These are phyloP conservation scores for Nymphaea colorata DNA, from an alignment of 164 flowering plant genomes.

Conservation along the genomic window DNA sequence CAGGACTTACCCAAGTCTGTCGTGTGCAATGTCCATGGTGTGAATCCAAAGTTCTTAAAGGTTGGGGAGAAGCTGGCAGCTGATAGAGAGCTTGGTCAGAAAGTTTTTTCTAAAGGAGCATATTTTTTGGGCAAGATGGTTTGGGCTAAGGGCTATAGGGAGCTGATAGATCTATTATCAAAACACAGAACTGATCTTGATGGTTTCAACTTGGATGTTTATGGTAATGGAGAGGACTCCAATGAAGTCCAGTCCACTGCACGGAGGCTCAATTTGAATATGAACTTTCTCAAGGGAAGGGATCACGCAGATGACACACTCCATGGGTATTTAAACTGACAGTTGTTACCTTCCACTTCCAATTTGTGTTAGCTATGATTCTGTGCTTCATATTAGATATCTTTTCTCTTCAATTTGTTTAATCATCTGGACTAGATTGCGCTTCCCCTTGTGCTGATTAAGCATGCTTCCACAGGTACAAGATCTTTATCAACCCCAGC, in stretches of 20 bases:
- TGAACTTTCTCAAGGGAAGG: constrained; percentile 55
- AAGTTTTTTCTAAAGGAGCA: constrained; percentile 84
- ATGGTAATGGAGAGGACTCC: constrained; percentile 97
- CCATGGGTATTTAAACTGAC: constrained; percentile 44
- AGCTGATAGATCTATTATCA: constrained; percentile 71
- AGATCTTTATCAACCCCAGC: constrained; percentile 95
- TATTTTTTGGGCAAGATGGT: constrained; percentile 39
- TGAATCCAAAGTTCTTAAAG: constrained; percentile 79
- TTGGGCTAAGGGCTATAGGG: constrained; percentile 77
- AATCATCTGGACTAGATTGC: not conserved
- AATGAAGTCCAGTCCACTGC: constrained; percentile 79
- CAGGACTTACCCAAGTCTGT: constrained; percentile 90
- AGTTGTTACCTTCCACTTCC: too few species aligned
- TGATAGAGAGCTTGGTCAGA: constrained; percentile 66
- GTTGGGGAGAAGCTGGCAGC: constrained; percentile 84
- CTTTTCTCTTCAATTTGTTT: too few species aligned
- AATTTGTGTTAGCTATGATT: not conserved
- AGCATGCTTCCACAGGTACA: constrained; percentile 47
- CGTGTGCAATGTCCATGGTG: constrained; percentile 98
- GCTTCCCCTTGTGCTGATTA: not conserved
- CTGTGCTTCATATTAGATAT: too few species aligned
- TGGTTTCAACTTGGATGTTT: constrained; percentile 77
- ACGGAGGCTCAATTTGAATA: constrained; percentile 49
- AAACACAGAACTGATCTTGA: constrained; percentile 71
- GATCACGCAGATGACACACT: constrained; percentile 87